These are phyloP conservation scores for Quillaja saponaria DNA, from an alignment of 306 rosid species.

Conservation along the genomic window DNA sequence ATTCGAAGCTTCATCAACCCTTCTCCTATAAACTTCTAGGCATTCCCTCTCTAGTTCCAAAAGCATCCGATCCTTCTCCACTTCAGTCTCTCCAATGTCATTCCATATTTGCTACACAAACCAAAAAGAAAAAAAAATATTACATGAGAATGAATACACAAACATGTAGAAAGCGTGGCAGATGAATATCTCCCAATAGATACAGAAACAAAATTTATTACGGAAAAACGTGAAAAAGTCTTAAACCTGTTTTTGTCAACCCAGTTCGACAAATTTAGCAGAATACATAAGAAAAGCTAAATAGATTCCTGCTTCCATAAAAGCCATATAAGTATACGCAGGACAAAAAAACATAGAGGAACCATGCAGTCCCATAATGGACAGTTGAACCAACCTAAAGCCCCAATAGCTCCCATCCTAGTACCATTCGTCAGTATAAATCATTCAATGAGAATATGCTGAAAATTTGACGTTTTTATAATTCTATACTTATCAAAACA, in stretches of 20 bases:
- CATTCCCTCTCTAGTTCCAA: conserved; percentile 90
- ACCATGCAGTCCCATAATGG: too few relatives aligned
- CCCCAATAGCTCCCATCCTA: too few relatives aligned
- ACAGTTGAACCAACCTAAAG: too few relatives aligned
- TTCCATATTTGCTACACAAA: conserved; percentile 85
- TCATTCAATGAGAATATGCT: too few relatives aligned
- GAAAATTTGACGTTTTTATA: too few relatives aligned
- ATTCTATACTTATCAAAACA: too few relatives aligned
- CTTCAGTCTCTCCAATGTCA: conserved; percentile 88
- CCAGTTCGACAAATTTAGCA: background rate
- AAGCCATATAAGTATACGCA: too few relatives aligned
- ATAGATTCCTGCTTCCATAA: conserved; percentile 11
- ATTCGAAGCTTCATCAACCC: conserved; percentile 87
- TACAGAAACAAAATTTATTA: too few relatives aligned
- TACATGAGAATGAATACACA: background rate
- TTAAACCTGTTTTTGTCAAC: conserved; percentile 10
- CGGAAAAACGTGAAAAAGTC: conserved; percentile 4
- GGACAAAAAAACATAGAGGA: too few relatives aligned
- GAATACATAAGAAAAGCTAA: conserved; percentile 5
- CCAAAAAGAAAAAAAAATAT: conserved; percentile 11
- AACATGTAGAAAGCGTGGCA: background rate
- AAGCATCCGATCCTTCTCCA: conserved; percentile 79
- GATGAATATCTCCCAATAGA: too few relatives aligned
- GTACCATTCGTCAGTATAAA: too few relatives aligned
- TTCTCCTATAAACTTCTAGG: conserved; percentile 84